Evolutionary conservation across 2,329 filamentous ascomycete species (phyloP), one percentile per base, ranked within the genome.

Genomic region (Sphaerulina vaccinii): DNA sequence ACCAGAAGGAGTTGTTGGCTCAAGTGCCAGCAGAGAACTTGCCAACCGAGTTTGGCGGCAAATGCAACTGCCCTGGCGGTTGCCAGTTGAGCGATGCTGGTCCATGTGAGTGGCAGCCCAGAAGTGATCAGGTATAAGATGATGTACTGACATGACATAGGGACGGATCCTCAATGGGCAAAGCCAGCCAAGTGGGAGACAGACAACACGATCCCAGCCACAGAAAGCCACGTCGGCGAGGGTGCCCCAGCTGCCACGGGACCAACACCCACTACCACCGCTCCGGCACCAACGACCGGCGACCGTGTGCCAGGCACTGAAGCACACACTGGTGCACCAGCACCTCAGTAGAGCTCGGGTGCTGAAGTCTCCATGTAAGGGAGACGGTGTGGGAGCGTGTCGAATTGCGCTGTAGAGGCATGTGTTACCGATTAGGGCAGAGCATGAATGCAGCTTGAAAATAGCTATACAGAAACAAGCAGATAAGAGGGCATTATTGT

Each of bases 1-100:
- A 96, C 78, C 81, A 95, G 78, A 83, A 81, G 66, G 88, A 96
- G 71, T 78, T 99, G 51, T 78, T 96, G 55, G 79, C 76, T 52
- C 93, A 99, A 75, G 82, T 99, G 2, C 87, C 90, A 1, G 79
- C 84, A 47, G 91, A 96, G 80, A 96, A 95, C 75, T 79, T 99
- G 56, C 93, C 93, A 56, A 85, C 84, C 72, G 77, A 83, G 55
- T 92, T 96, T 64, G 93, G 93, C 59, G 93, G 93, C 56, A 78
- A 72, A 35, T 99, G 93, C 74, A 72, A 86, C 57, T 99, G 93
- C 73, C 70, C 77, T 27, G 89, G 88, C 53, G 91, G 90, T 56
- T 99, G 93, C 74, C 76, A 82, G 71, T 74, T 95, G 65, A 95
- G 89, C 73, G 91, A 99, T 70, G 84, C 84, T 56, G 93, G 93